phyloP scores from a whole-genome alignment of 179 eudicot species.

The Spergularia azorica region DNA sequence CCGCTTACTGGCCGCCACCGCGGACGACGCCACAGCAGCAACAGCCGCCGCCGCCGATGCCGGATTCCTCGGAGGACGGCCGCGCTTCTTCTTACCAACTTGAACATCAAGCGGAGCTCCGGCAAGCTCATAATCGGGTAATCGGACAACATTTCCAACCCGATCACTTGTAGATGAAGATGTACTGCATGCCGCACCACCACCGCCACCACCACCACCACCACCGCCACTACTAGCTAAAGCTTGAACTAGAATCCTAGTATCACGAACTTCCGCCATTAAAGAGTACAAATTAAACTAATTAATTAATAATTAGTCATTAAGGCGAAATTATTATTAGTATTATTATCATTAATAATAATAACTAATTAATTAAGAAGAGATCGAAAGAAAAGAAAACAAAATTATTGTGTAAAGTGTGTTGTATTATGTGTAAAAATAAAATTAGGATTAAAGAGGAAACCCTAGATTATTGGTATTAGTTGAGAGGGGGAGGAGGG shows the following conservation, averaged over 20 bases:
- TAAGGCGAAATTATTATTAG: too few species aligned
- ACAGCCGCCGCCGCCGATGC: conserved; percentile 1
- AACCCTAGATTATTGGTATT: neutral
- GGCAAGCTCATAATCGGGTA: conserved; percentile 15
- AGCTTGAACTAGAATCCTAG: conserved; percentile 27
- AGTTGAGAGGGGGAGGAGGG: neutral
- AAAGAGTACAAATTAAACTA: neutral
- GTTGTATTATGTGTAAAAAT: too few species aligned
- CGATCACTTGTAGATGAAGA: conserved; percentile 25
- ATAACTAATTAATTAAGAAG: neutral
- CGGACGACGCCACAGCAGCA: conserved; percentile 12
- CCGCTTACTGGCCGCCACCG: conserved; percentile 35
- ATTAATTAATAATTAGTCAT: neutral
- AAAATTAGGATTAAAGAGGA: neutral
- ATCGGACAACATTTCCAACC: neutral
- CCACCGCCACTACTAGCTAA: neutral
- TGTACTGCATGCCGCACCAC: neutral
- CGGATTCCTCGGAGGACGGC: conserved; percentile 65
- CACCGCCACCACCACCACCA: neutral
- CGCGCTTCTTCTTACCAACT: conserved; percentile 54
- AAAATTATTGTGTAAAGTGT: too few species aligned
- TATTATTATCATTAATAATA: too few species aligned
- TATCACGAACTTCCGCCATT: conserved; percentile 29
- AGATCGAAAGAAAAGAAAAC: neutral
- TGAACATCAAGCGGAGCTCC: conserved; percentile 14